phyloP scores from a whole-genome alignment of 1,284 basidiomycete genomes.

The Omphalotus olearius region DNA sequence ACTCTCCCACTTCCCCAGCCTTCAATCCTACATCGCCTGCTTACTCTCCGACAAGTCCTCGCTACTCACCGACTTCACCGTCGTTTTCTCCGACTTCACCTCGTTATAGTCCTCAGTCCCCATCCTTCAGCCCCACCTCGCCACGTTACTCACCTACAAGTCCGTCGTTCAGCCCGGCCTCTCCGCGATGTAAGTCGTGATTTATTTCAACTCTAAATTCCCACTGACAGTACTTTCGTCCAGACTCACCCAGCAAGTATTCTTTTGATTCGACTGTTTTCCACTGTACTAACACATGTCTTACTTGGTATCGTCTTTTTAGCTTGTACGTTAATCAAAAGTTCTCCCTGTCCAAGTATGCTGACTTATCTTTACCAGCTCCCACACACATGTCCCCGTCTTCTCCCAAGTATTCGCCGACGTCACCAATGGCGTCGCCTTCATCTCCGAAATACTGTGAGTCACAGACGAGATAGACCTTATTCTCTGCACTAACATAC shows the following conservation, averaged over 20 bases:
- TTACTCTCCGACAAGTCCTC: slow-evolving; percentile 86
- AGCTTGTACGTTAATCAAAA: slow-evolving; percentile 50
- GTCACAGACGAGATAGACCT: slow-evolving; percentile 24
- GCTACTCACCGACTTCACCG: slow-evolving; percentile 82
- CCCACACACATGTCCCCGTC: slow-evolving; percentile 78
- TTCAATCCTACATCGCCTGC: slow-evolving; percentile 79
- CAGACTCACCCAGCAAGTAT: slow-evolving; percentile 78
- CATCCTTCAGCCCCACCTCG: slow-evolving; percentile 83
- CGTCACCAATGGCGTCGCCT: slow-evolving; percentile 75
- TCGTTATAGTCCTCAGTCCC: slow-evolving; percentile 77
- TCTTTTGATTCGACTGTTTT: slow-evolving; percentile 15
- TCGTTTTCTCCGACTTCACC: slow-evolving; percentile 86
- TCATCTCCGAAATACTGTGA: slow-evolving; percentile 86
- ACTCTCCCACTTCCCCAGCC: slow-evolving; percentile 81
- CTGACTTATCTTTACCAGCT: slow-evolving; percentile 32
- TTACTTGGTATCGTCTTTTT: slow-evolving; percentile 21
- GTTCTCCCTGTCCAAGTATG: background rate
- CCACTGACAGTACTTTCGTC: slow-evolving; percentile 24
- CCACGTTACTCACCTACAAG: slow-evolving; percentile 83
- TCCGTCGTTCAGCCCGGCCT: slow-evolving; percentile 84
- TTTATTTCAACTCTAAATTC: slow-evolving; percentile 21
- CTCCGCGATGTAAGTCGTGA: slow-evolving; percentile 66
- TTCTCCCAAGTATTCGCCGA: slow-evolving; percentile 83
- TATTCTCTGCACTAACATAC: slow-evolving; percentile 17
- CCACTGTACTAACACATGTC: slow-evolving; percentile 18